Evolutionary conservation across 2,329 filamentous ascomycete species (phyloP).

Genomic region (Talaromyces sp.): DNA sequence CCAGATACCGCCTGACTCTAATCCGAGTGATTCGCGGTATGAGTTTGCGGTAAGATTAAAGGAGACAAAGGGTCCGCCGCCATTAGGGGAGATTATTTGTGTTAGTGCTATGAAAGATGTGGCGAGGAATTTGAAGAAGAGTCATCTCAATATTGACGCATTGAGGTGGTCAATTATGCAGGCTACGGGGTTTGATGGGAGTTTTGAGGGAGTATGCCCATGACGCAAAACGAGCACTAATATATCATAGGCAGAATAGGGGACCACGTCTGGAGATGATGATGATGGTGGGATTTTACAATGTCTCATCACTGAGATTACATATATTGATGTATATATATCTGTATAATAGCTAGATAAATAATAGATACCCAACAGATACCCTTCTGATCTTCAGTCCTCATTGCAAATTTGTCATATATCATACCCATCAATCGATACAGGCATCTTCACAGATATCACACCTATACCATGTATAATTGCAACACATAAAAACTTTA

Average conservation of each 20-base stretch:
- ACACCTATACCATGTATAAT: background rate
- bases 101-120: slow-evolving; percentile 53
- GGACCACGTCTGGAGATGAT: no score
- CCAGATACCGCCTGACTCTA: background rate
- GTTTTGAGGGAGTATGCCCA: background rate
- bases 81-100: slow-evolving; percentile 59
- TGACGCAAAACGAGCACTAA: background rate
- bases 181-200: slow-evolving; percentile 55
- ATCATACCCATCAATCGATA: background rate
- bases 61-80: slow-evolving; percentile 32
- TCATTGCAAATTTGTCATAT: background rate
- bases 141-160: slow-evolving; percentile 55
- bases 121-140: slow-evolving; percentile 40
- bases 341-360: background rate
- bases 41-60: background rate
- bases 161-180: slow-evolving; percentile 62
- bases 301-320: background rate
- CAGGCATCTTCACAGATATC: background rate
- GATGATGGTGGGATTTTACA: no score
- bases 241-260: background rate
- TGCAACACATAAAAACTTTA: background rate
- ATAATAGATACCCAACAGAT: slow-evolving; percentile 1
- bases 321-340: background rate
- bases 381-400: background rate
- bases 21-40: background rate